Evolutionary conservation across 2,329 filamentous ascomycete species (phyloP), one percentile per base, ranked within the genome.

Genomic region (Alternaria burnsii): DNA sequence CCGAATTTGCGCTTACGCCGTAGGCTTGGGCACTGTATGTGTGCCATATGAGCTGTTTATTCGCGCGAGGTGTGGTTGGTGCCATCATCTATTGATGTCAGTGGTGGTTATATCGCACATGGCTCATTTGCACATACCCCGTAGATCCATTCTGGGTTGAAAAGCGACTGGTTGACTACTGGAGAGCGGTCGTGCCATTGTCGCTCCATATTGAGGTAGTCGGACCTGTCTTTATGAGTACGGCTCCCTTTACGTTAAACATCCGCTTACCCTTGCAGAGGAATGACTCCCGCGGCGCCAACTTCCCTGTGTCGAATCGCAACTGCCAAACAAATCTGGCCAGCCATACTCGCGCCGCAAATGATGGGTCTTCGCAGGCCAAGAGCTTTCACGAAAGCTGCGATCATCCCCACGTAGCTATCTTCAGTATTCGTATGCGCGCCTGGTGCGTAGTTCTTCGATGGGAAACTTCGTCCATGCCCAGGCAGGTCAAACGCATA

Each of bases 31-130:
- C 78, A 6, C 78, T 81, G 68, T 84, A 84, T 11, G 81, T 59
- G 61, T 84, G 83, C 82, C 82, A 85, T 62, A 85, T 79, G 30
- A 85, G 77, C 55, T 82, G 78, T 51, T 82, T 82, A 64, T 83
- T 82, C 8, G 73, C 76, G 10, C 75, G 68, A 0, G 82, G 82
- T 11, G 82, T 77, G 4, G 79, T 82, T 0, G 82, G 82, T 4
- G 78, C 76, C 78, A 82, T 82, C 81, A 83, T 82, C 76, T 78
- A 24, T 6, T 9, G 9, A 2, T 3, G 30, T 74, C 38, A 70
- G 60, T 24, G 32, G 12, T 3, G 1, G 0, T 12, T 22, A 11
- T 5, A 10, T 32, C 22, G 5, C 20, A n/a, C 8, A 5, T 8
- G 30, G 6, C 14, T 22, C 11, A 28, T 7, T 36, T n/a, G 2